Base-by-base conservation (phyloP, 2,329 filamentous ascomycete genomes). In the Penicillium hordei region DNA sequence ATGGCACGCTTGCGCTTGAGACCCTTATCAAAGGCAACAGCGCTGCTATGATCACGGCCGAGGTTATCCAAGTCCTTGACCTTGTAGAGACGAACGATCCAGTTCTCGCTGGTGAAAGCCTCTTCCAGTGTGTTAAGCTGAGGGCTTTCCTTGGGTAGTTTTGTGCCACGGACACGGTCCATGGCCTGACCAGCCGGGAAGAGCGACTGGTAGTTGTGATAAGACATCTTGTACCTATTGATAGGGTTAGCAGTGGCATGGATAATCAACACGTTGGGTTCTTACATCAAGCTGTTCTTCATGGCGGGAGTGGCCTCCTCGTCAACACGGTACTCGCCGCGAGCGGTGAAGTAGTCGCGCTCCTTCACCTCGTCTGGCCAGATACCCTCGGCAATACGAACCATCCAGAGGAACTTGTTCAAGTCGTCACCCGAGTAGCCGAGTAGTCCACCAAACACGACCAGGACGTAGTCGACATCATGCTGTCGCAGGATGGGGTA, bases 351-450 rank as follows among this genome's bases (percentile, higher is more conserved):
- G 81, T 93, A 99, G 70, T 93, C 89, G 63, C 94, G 89, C 80
- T 99, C 94, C 80, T 92, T 96, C 67, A 99, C 89, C 82, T 99
- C 93, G 65, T 97, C 92, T n/a, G 94, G 94, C 94, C 94, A 99
- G 78, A 99, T 97, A 64, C 94, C 94, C 78, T 99, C 94, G 39
- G 94, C 94, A 72, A 99, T 99, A 73, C 94, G 87, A 58, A 99
- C 93, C 95, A 99, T 99, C 94, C 94, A 99, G 67, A 99, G 82
- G 82, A 99, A 99, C 81, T 99, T 99, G 83, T 99, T 99, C 81
- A 99, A 96, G 72, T 99, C 94, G 69, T 99, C 94, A 63, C 94
- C 94, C 51, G 93, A 97, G 81, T 99, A 99, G 55, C 95, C 95
- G 39, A 99, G 82, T 58, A 99, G 86, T 74, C 91, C 94, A 70